Percentiles rank a stretch among this genome's conserved stretches.
These are phyloP conservation scores for Plectosphaerella cucumerina DNA, from an alignment of 2,329 filamentous ascomycete species.

Conservation along the genomic window DNA sequence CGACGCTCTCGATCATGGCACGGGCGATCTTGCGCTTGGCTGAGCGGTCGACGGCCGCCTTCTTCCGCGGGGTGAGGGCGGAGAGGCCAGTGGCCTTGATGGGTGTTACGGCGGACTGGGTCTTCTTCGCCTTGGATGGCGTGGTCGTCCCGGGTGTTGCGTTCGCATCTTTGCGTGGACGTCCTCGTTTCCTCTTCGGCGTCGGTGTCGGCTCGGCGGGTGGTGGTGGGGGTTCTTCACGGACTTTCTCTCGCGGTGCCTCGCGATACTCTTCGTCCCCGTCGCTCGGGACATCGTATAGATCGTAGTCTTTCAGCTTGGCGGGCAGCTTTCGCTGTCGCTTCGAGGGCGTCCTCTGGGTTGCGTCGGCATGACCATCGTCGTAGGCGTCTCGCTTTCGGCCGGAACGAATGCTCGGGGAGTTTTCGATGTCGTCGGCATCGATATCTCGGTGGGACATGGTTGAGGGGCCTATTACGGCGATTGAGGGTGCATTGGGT, in stretches of 20 bases:
- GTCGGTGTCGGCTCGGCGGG: conserved; percentile 20
- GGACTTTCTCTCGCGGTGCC: conserved; percentile 2
- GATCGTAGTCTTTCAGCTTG: conserved; percentile 15
- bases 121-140: conserved; percentile 27
- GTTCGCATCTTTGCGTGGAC: conserved; percentile 25
- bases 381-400: conserved; percentile 19
- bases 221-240: conserved; percentile 1
- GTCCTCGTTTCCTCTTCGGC: conserved; percentile 27
- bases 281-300: conserved; percentile 9
- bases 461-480: neutral
- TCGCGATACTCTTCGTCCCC: conserved; percentile 1
- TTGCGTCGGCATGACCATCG: conserved; percentile 13
- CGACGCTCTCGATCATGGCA: conserved; percentile 67
- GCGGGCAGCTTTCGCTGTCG: conserved; percentile 18
- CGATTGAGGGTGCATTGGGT: neutral
- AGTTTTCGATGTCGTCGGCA: neutral
- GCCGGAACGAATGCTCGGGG: conserved; percentile 2
- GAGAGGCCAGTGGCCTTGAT: conserved; percentile 26
- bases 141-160: conserved; percentile 26
- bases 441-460: neutral
- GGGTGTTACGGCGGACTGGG: conserved; percentile 32
- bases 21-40: conserved; percentile 81
- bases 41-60: conserved; percentile 74
- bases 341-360: conserved; percentile 26
- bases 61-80: conserved; percentile 56